Percentiles rank a stretch among this genome's conserved stretches.
Conservation (phyloP, 2,329 filamentous ascomycete genomes). For the Paraphoma chrysanthemicola region DNA sequence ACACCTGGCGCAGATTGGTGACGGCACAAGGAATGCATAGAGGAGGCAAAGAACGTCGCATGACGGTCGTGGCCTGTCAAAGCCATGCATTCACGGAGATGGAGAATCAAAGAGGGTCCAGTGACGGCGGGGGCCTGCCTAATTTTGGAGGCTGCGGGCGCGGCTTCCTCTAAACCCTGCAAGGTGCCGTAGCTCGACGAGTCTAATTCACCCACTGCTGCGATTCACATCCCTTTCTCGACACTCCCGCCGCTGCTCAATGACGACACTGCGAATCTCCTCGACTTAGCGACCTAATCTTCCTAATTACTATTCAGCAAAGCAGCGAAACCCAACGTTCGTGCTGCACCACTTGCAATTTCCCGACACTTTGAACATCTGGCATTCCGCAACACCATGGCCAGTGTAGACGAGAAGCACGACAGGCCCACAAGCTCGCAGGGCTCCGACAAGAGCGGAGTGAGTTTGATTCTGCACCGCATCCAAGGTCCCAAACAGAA, state of each 20-base stretch:
- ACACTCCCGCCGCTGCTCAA: constrained; percentile 1
- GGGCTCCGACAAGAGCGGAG: constrained; percentile 41
- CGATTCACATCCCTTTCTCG: constrained; percentile 12
- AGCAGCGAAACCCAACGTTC: background rate
- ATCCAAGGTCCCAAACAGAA: background rate
- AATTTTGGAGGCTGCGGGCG: constrained; percentile 1
- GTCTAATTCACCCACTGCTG: constrained; percentile 20
- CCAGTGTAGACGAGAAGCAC: constrained; percentile 22
- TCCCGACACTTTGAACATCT: constrained; percentile 18
- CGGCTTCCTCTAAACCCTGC: constrained; percentile 13
- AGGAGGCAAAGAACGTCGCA: background rate
- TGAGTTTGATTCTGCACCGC: constrained; percentile 15
- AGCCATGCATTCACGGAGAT: background rate
- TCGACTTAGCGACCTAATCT: constrained; percentile 1
- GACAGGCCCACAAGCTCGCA: constrained; percentile 38
- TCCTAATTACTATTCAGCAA: constrained; percentile 5
- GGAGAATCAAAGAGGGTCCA: background rate
- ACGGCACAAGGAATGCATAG: constrained; percentile 1
- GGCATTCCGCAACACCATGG: constrained; percentile 15
- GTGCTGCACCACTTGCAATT: constrained; percentile 24
- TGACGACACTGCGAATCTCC: background rate
- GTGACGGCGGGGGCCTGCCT: background rate
- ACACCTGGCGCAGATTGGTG: constrained; percentile 12
- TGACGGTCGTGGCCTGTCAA: background rate
- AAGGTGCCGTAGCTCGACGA: constrained; percentile 12